phyloP scores from a whole-genome alignment of 1,139 yeast genomes.

The Suhomyces yuchorum region DNA sequence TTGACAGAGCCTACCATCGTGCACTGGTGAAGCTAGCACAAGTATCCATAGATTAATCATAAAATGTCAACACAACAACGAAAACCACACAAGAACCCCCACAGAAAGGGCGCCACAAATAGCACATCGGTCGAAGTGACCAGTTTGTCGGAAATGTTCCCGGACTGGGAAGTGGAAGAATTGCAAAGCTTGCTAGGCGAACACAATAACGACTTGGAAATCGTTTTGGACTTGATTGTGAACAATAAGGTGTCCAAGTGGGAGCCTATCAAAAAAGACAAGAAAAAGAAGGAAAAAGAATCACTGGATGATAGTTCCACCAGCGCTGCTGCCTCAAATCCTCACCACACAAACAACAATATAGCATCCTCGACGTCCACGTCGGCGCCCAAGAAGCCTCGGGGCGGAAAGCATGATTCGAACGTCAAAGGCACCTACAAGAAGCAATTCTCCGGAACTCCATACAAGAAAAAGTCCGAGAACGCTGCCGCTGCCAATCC shows the following conservation, averaged over 20 bases:
- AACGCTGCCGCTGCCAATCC: conserved; percentile 8
- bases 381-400: conserved; percentile 13
- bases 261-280: conserved; percentile 58
- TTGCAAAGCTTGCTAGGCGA: conserved; percentile 75
- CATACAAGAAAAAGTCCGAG: conserved; percentile 15
- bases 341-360: conserved; percentile 7
- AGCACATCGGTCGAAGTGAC: conserved; percentile 41
- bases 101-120: conserved; percentile 35
- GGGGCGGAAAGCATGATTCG: conserved; percentile 12
- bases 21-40: conserved; percentile 14
- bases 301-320: conserved; percentile 11
- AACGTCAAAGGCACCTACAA: conserved; percentile 11
- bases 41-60: conserved; percentile 8
- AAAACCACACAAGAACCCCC: conserved; percentile 47
- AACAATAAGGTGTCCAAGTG: conserved; percentile 70
- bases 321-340: conserved; percentile 4
- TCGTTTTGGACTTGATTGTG: conserved; percentile 83
- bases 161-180: conserved; percentile 93
- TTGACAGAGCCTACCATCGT: conserved; percentile 12
- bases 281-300: conserved; percentile 40
- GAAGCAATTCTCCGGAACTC: conserved; percentile 13
- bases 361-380: conserved; percentile 14
- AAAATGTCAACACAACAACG: conserved; percentile 34
- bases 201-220: conserved; percentile 69
- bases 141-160: conserved; percentile 81